Evolutionary conservation across 306 rosid species (phyloP), one percentile per base, ranked within the genome.

Genomic region (Lupinus albus): DNA sequence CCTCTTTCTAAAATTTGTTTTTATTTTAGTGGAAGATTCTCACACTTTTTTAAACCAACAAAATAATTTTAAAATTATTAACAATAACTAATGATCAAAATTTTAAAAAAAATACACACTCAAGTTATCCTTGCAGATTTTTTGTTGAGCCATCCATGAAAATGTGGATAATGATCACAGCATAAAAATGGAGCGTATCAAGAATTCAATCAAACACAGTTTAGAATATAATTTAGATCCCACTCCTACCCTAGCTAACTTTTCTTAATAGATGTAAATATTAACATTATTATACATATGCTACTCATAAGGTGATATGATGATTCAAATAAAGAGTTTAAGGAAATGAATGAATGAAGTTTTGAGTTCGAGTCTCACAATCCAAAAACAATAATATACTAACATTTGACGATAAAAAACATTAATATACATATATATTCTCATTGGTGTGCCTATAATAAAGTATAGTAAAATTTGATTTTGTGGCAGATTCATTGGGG

Each of bases 251-350:
- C n/a, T 41, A 33, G 35, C 68, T 44, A 73, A 11, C 46, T 41
- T 39, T 51, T 62, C 52, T 62, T 62, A 62, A 52, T 42, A 20
- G 13, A 50, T 36, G 30, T 39, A 28, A 39, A 72, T 25, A 30
- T 8, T 39, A 36, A 36, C 21, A 14, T 2, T 12, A 30, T 14
- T 6, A 59, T 18, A 33, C 21, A 9, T 46, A 56, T 56, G 21
- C 46, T 66, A n/a, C 79, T 58, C 68, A 47, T 47, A 38, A 61
- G 8, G 2, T 8, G n/a, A n/a, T n/a, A n/a, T n/a, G n/a, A n/a
- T n/a, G n/a, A n/a, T n/a, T n/a, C n/a, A n/a, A n/a, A n/a, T n/a
- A n/a, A n/a, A n/a, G n/a, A n/a, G n/a, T n/a, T n/a, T n/a, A n/a
- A n/a, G n/a, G n/a, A n/a, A n/a, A n/a, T n/a, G n/a, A n/a, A n/a